Evolutionary conservation across 1,139 yeast species (phyloP).

Genomic region (Candida sp.): DNA sequence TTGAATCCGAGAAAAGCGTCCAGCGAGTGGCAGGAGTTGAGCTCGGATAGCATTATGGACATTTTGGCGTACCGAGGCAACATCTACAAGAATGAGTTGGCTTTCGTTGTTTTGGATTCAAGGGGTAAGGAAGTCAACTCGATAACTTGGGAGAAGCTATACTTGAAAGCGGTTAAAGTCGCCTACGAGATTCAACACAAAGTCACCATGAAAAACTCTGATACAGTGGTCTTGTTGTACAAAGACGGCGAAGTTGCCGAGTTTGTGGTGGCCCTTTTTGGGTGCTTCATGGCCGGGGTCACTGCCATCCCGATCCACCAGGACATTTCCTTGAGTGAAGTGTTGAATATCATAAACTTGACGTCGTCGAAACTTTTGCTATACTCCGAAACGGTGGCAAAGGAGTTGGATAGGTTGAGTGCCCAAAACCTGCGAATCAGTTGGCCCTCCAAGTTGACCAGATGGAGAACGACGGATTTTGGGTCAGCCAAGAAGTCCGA

Average conservation of each 20-base stretch:
- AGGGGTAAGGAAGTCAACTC: constrained; percentile 81
- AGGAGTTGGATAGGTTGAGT: constrained; percentile 64
- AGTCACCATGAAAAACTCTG: constrained; percentile 72
- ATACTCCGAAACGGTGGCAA: constrained; percentile 79
- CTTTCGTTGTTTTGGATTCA: constrained; percentile 72
- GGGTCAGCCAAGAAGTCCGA: constrained; percentile 64
- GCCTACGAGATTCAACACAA: constrained; percentile 87
- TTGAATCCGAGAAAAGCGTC: constrained; percentile 56
- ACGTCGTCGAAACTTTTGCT: constrained; percentile 82
- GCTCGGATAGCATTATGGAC: constrained; percentile 65
- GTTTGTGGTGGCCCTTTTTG: constrained; percentile 84
- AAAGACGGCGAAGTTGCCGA: constrained; percentile 87
- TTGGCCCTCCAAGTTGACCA: constrained; percentile 53
- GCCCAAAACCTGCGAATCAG: constrained; percentile 37
- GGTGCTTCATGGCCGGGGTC: constrained; percentile 92
- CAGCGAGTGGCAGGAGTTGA: constrained; percentile 14
- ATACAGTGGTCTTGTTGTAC: constrained; percentile 83
- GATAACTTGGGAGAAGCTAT: constrained; percentile 91
- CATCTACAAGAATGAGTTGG: constrained; percentile 67
- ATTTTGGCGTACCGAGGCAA: constrained; percentile 77
- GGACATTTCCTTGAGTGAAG: constrained; percentile 67
- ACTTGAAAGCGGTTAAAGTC: constrained; percentile 81
- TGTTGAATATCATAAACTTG: constrained; percentile 69
- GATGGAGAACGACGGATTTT: constrained; percentile 90
- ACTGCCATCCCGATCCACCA: constrained; percentile 94